Evolutionary conservation across 495 filamentous ascomycete species (phyloP), one percentile per base, ranked within the genome.

Genomic region (Penicillium chermesinum): DNA sequence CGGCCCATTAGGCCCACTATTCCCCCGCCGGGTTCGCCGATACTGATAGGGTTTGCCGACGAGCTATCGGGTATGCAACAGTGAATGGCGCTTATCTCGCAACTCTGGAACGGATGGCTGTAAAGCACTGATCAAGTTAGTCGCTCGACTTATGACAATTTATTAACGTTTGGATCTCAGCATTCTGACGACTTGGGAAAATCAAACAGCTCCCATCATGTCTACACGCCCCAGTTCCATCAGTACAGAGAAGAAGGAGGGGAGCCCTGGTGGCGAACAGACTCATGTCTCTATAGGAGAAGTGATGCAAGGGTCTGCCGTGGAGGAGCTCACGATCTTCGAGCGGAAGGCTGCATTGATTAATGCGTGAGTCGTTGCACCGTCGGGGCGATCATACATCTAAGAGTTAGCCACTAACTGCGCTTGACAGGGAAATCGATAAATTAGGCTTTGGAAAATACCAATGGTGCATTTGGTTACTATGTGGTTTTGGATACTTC

Each of bases 401-500:
- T n/a, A n/a, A n/a, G n/a, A n/a, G n/a, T n/a, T n/a, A n/a, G n/a
- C n/a, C n/a, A 6, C n/a, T 14, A 38, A 38, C 13, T 13, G 13
- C 4, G 14, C 7, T 14, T 4, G 10, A 10, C 25, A 42, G 40
- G 8, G 72, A 77, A 50, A 62, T 78, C 21, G 67, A 78, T 40
- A 48, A 57, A 20, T 62, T 73, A 25, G 74, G 74, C 20, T 75
- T 78, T 69, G 75, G 75, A 7, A 65, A 61, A 35, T 77, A 78
- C 45, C 75, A 78, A 49, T 53, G 52, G 54, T 67, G 61, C 38
- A 69, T 74, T 32, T 77, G 71, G 64, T 48, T 59, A 14, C 58
- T 77, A 6, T 76, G 72, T 44, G 75, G 74, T 10, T 67, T 78
- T 42, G 75, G 75, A 12, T 78, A 76, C 52, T 54, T 78, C 30